Evolutionary conservation across 164 flowering plant species (phyloP).

Genomic region (Vitis vinifera): DNA sequence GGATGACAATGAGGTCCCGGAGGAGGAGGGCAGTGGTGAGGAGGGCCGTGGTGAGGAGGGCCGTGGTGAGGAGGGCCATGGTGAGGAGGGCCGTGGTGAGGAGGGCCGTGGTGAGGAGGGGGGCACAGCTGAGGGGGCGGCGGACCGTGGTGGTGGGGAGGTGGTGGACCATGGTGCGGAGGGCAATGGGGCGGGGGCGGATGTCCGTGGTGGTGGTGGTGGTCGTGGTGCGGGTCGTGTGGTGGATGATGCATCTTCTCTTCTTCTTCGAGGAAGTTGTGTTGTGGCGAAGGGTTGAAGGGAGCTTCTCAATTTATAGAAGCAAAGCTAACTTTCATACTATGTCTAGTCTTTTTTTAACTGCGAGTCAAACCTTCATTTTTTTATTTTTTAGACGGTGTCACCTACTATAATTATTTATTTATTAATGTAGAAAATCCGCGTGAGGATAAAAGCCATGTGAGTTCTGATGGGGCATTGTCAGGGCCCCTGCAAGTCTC

Average conservation of each 20-base stretch:
- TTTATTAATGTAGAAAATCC: too few species aligned
- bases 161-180: background rate
- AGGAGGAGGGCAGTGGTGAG: background rate
- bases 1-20: background rate
- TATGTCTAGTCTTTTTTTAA: too few species aligned
- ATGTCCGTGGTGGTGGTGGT: background rate
- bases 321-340: too few species aligned
- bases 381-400: too few species aligned
- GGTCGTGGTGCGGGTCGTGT: background rate
- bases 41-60: background rate
- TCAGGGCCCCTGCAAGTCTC: too few species aligned
- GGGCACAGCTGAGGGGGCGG: background rate
- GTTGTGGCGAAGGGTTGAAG: too few species aligned
- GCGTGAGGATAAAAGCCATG: too few species aligned
- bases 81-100: background rate
- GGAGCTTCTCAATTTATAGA: too few species aligned
- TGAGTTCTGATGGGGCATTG: too few species aligned
- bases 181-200: background rate
- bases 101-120: background rate
- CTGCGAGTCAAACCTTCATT: too few species aligned
- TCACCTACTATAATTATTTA: too few species aligned
- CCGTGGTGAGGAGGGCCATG: background rate
- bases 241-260: background rate
- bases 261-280: too few species aligned
- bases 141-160: background rate